Conservation (phyloP, 345 rosid genomes). For the Salix dunnii region DNA sequence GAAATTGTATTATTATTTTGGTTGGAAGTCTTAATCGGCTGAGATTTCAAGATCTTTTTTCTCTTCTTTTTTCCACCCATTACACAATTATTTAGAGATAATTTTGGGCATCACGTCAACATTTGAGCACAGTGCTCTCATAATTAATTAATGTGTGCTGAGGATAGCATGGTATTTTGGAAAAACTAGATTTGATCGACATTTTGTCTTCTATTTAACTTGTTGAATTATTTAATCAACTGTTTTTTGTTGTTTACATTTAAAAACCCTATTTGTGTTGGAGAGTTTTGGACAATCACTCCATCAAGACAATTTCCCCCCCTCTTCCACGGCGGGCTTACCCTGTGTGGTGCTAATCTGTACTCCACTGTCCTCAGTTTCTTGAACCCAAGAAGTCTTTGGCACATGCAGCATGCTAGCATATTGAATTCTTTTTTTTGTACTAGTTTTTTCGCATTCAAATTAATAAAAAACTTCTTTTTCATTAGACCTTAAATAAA, state of each 20-base stretch:
- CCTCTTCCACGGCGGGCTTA: not conserved
- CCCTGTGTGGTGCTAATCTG: not conserved
- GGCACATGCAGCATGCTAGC: no score
- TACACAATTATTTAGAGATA: not conserved
- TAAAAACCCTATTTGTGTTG: not conserved
- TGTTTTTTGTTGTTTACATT: not conserved
- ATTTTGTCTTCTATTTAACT: not conserved
- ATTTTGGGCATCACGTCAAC: not conserved
- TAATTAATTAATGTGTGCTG: not conserved
- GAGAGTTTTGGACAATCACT: not conserved
- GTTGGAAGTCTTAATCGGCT: conserved; percentile 4
- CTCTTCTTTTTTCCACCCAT: not conserved
- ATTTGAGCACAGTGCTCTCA: no score
- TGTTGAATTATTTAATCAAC: not conserved
- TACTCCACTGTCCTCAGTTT: not conserved
- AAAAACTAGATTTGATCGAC: not conserved
- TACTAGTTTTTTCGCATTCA: no score
- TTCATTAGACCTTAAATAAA: no score
- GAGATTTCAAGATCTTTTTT: not conserved
- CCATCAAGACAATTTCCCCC: not conserved
- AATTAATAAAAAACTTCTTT: no score
- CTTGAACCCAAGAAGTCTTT: no score
- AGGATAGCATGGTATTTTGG: not conserved
- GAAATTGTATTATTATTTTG: not conserved
- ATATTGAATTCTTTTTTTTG: no score